Evolutionary conservation across 1,284 basidiomycete species (phyloP), one percentile per base, ranked within the genome.

Genomic region (Leccinum subspadiceum): DNA sequence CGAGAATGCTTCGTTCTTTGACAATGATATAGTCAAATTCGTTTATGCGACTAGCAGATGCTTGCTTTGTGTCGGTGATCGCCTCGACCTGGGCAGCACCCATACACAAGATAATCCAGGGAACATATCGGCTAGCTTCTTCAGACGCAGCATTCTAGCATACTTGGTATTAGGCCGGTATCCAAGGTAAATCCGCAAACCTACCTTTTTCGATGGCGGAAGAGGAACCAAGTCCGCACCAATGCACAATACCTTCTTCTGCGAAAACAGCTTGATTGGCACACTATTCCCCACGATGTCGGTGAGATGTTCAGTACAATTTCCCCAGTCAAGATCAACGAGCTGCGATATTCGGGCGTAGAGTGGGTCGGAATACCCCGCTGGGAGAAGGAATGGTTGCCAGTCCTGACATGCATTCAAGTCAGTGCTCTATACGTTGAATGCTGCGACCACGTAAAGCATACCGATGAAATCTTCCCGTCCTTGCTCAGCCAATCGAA

Each of bases 291-390:
- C 72, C 77, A 84, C 81, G 60, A 90, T 85, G 22, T 84, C 77
- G 5, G 66, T 74, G 10, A 89, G 66, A 57, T 90, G 78, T 57
- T 82, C 76, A 44, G 75, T 73, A 58, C 78, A 79, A 20, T 78
- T 78, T 22, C 90, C 87, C 90, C 91, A 92, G 62, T 84, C 79
- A 22, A 84, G 72, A 65, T 93, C 88, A 29, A 94, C 80, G 57
- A 85, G 73, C 67, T 95, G 93, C 1, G 89, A 87, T 3, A 87
- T 75, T 17, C 81, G 76, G 7, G 81, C 78, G 24, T 77, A 70
- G 5, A 87, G 75, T 7, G 69, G 54, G 4, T 83, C 78, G 6
- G 85, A 87, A 61, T 76, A 80, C 0, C 93, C 93, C 37, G 91
- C 84, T 6, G 88, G 79, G 2, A 94, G 78, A 56, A 93, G 76